Base-by-base conservation (phyloP, 2,329 filamentous ascomycete genomes). In the Alternaria solani region DNA sequence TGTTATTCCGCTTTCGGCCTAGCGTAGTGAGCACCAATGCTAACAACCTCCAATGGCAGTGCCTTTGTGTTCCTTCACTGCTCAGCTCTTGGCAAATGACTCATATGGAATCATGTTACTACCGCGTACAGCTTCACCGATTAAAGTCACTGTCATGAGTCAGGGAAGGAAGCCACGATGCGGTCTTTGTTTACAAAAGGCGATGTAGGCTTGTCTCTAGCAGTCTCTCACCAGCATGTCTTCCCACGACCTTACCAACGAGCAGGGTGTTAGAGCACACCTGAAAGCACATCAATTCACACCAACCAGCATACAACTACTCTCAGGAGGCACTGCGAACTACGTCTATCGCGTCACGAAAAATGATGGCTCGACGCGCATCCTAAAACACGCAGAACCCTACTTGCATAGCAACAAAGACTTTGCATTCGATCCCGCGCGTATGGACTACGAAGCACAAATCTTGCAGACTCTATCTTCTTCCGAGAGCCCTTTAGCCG, bases 311-410 rank as follows among this genome's bases (percentile, higher is more conserved):
- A 51, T 74, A 5, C 46, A 62, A 1, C 56, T 70, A 3, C 68
- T 80, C 18, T 66, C 66, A 2, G 77, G 77, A 23, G 76, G 76
- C 11, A 75, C 68, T 5, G 75, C 75, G 20, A 80, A 79, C 52
- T 77, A 72, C 51, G 74, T 78, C 41, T 79, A 75, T 53, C 75
- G 77, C 20, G 62, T 75, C 18, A 64, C 46, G 0, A 46, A 59
- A 4, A 39, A 55, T 2, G 49, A 65, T 28, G 62, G 65, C 30
- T 43, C 55, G 18, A 69, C 65, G 3, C 39, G 42, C 16, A 70
- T 80, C 44, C 72, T 75, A 55, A 79, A 80, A 57, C 76, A 80
- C 47, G 75, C 78, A 23, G 73, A 74, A 5, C 68, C 70, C 7
- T 75, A 74, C 28, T 62, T 77, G 4, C 61, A 65, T 26, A 62